phyloP scores from a whole-genome alignment of 106 monocot genomes.

The Platanthera guangdongensis region DNA sequence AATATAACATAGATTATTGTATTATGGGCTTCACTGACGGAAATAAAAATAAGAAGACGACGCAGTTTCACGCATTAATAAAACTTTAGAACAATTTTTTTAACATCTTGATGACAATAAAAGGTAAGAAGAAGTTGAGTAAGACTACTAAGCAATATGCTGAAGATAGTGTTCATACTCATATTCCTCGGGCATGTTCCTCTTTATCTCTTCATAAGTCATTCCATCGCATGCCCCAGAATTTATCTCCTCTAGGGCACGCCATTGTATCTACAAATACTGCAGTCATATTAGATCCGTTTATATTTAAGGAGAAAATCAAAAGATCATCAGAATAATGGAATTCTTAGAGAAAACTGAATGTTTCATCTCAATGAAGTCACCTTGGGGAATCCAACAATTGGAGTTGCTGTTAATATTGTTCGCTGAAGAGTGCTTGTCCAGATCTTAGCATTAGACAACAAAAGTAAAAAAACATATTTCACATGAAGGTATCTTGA shows the following conservation, averaged over 20 bases:
- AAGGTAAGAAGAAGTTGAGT: neutral
- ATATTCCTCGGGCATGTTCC: conserved; percentile 96
- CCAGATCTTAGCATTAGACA: conserved; percentile 58
- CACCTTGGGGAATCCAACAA: conserved; percentile 95
- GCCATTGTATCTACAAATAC: conserved; percentile 86
- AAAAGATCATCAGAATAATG: neutral
- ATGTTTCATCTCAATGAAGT: neutral
- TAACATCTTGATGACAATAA: too few relatives aligned
- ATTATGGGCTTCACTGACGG: too few relatives aligned
- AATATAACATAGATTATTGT: too few relatives aligned
- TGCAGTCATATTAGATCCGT: neutral
- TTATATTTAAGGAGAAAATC: neutral
- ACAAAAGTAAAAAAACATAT: neutral
- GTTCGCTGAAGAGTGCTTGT: conserved; percentile 95
- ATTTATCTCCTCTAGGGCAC: conserved; percentile 97
- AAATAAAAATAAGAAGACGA: too few relatives aligned
- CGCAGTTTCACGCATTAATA: too few relatives aligned
- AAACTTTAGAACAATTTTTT: too few relatives aligned
- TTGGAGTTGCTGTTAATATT: conserved; percentile 76
- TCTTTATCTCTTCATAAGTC: conserved; percentile 96
- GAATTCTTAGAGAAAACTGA: neutral
- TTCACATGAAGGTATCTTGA: neutral
- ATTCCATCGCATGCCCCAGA: conserved; percentile 96
- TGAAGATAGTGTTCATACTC: conserved; percentile 38
- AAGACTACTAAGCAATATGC: neutral